Percentiles rank a stretch among this genome's conserved stretches.
Conservation (phyloP, 768 basidiomycete species). For the Strobilomyces echinocephalus region DNA sequence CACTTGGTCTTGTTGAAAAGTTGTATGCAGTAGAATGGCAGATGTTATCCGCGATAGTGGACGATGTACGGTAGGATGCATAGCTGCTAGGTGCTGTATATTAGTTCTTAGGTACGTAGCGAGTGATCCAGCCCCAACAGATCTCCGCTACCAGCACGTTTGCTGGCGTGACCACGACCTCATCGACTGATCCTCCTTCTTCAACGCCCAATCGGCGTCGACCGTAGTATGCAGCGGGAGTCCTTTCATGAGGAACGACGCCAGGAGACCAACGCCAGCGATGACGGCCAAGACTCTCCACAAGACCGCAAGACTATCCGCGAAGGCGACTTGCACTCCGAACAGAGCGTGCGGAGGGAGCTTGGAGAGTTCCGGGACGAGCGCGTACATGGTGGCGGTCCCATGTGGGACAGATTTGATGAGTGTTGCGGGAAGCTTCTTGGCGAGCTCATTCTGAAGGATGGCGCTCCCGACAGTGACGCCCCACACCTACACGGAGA, state of each 20-base stretch:
- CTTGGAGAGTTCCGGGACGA: background rate
- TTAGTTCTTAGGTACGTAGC: too few species aligned
- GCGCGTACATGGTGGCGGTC: background rate
- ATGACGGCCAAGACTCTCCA: background rate
- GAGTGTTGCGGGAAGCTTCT: background rate
- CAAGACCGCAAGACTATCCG: background rate
- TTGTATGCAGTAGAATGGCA: too few species aligned
- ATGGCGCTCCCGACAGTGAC: background rate
- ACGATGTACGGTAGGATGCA: too few species aligned
- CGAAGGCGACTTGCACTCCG: background rate
- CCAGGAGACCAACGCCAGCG: background rate
- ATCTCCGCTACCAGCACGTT: too few species aligned
- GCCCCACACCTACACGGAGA: background rate
- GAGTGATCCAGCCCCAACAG: too few species aligned
- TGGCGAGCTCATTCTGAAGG: background rate
- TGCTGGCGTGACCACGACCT: too few species aligned
- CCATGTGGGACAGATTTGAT: background rate
- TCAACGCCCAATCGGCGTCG: background rate
- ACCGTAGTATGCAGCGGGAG: background rate
- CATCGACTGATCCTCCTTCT: too few species aligned
- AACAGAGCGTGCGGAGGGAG: background rate
- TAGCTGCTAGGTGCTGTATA: too few species aligned
- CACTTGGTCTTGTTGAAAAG: too few species aligned
- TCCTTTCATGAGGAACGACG: background rate
- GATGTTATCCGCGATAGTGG: too few species aligned